Percentiles rank a stretch among this genome's conserved stretches.
Conservation (phyloP, 768 basidiomycete genomes). For the Lentinus brumalis region DNA sequence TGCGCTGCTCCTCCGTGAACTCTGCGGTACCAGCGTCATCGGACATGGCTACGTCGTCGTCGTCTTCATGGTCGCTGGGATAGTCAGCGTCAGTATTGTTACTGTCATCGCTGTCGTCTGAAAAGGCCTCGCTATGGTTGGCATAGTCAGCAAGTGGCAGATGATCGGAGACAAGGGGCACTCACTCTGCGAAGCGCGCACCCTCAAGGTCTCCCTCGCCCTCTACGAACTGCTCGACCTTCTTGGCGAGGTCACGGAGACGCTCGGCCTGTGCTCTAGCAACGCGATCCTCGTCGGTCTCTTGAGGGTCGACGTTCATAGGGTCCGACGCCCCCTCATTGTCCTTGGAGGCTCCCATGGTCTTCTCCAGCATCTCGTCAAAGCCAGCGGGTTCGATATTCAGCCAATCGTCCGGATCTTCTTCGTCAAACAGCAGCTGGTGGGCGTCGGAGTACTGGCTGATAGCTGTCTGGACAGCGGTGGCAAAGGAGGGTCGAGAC, state of each 20-base stretch:
- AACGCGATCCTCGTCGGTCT: conserved; percentile 49
- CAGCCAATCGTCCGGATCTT: conserved; percentile 88
- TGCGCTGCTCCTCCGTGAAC: conserved; percentile 20
- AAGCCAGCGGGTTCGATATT: conserved; percentile 74
- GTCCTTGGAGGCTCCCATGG: conserved; percentile 23
- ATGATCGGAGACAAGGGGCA: conserved; percentile 8
- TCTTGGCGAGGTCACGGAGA: conserved; percentile 75
- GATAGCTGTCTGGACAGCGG: conserved; percentile 67
- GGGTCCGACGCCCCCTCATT: conserved; percentile 22
- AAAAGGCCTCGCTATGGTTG: conserved; percentile 58
- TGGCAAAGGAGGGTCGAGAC: conserved; percentile 75
- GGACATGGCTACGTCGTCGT: conserved; percentile 41
- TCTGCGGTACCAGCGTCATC: conserved; percentile 29
- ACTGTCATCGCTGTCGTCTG: conserved; percentile 63
- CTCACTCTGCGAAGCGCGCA: conserved; percentile 89
- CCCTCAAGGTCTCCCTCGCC: conserved; percentile 89
- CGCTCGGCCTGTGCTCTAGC: conserved; percentile 68
- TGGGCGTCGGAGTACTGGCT: conserved; percentile 38
- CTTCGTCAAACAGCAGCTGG: conserved; percentile 38
- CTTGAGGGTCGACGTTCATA: conserved; percentile 54
- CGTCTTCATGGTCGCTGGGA: conserved; percentile 16
- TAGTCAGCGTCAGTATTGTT: conserved; percentile 26
- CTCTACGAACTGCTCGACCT: conserved; percentile 89
- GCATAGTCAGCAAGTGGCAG: not conserved
- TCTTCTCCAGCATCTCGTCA: conserved; percentile 67